Evolutionary conservation across 208 protist genomes (phyloP).

Genomic region (Trypanosoma boissoni): DNA sequence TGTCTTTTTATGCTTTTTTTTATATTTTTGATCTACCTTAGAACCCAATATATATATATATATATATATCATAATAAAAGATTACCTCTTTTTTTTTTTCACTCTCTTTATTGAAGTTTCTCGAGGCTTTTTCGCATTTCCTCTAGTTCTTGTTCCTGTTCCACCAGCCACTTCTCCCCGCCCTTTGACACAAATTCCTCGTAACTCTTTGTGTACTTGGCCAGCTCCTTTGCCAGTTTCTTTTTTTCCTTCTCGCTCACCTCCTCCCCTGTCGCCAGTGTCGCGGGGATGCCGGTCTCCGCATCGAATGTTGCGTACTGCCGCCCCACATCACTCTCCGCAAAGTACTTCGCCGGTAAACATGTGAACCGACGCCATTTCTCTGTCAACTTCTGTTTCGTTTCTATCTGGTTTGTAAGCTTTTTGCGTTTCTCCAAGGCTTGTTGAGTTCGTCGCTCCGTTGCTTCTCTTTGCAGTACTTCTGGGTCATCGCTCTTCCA

Average conservation of each 20-base stretch:
- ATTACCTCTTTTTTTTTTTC: too few relatives aligned
- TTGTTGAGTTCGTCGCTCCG: conserved; percentile 39
- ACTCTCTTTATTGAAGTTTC: conserved; percentile 1
- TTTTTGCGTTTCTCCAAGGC: conserved; percentile 41
- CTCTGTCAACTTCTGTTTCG: conserved; percentile 53
- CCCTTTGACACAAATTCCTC: conserved; percentile 66
- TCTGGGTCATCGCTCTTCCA: conserved; percentile 79
- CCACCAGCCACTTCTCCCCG: conserved; percentile 43
- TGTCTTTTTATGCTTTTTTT: too few relatives aligned
- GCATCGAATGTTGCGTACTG: conserved; percentile 56
- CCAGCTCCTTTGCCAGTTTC: conserved; percentile 67
- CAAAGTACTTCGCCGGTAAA: conserved; percentile 44
- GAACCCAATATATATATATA: too few relatives aligned
- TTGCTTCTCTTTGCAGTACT: conserved; percentile 49
- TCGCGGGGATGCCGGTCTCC: conserved; percentile 49
- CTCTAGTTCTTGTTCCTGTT: conserved; percentile 48
- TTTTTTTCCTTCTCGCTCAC: conserved; percentile 65
- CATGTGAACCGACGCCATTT: conserved; percentile 62
- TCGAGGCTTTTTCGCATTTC: conserved; percentile 19
- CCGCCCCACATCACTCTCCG: conserved; percentile 15
- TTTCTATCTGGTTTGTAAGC: conserved; percentile 59
- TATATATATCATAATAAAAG: too few relatives aligned
- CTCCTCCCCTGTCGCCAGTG: conserved; percentile 31
- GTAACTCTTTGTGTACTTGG: conserved; percentile 66
- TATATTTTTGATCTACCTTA: too few relatives aligned